Evolutionary conservation across 1,284 basidiomycete species (phyloP), one percentile per base, ranked within the genome.

Genomic region (Fomes fomentarius): DNA sequence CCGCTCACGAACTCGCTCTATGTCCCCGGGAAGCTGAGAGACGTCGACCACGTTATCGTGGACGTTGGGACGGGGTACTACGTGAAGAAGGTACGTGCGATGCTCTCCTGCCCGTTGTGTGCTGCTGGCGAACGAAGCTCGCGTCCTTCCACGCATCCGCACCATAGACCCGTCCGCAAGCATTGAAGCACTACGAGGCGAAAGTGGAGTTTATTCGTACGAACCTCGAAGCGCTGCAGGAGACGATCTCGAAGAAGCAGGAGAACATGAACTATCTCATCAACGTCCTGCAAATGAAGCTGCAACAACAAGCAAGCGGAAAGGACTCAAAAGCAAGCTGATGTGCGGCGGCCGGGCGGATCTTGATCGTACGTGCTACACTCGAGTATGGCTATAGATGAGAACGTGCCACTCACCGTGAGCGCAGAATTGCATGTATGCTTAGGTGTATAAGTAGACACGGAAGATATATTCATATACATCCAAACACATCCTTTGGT

Each of bases 21-120:
- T 69, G 92, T 98, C 14, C 94, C 96, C 1, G 96, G 96, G 26
- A 94, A 89, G 73, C 79, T 98, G 31, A 80, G 79, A 24, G 91
- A 98, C 68, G 72, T 84, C 1, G 89, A 94, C 45, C 84, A 93
- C 61, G 95, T 99, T 44, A 89, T 98, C 55, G 87, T 99, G 17
- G 96, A 99, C 69, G 83, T 99, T 28, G 96, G 96, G 2, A 98
- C 96, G 0, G 96, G 96, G 0, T 99, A 98, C 74, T 98, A 91
- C 67, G 89, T 99, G 17, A 89, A 93, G 72, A 98, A 98, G 83
- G 95, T 94, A 51, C 55, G 78, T 47, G 5, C 28, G 6, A 7
- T 30, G 7, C 28, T 12, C 28, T 19, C 15, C 45, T 33, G 35
- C 38, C 9, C n/a, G n/a, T n/a, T n/a, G n/a, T n/a, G n/a, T n/a